These are phyloP conservation scores for Mucor lusitanicus DNA, from an alignment of 371 early-diverging fungal species.

Conservation along the genomic window DNA sequence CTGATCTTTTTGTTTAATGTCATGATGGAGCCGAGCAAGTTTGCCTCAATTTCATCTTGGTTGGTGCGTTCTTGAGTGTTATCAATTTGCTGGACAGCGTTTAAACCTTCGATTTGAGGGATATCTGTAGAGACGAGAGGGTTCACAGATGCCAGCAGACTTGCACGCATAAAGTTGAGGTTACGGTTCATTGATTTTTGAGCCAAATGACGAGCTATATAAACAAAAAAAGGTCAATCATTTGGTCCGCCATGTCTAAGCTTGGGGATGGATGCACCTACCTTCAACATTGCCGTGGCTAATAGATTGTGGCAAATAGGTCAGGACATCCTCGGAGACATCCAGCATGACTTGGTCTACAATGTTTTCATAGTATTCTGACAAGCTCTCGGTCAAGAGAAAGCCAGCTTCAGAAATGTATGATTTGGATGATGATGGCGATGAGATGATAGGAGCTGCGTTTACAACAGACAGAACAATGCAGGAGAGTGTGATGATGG, in stretches of 20 bases:
- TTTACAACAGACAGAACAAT: constrained; percentile 9
- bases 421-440: neutral
- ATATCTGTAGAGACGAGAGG: constrained; percentile 31
- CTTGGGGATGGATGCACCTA: neutral
- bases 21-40: constrained; percentile 5
- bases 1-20: constrained; percentile 31
- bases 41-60: constrained; percentile 6
- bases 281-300: constrained; percentile 29
- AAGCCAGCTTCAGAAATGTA: constrained; percentile 11
- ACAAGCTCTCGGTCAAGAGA: constrained; percentile 29
- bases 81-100: constrained; percentile 3
- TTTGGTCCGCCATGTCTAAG: neutral
- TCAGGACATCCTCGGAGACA: constrained; percentile 31
- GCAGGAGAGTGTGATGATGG: constrained; percentile 8
- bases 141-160: constrained; percentile 30
- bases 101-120: constrained; percentile 15
- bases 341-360: constrained; percentile 48
- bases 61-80: neutral
- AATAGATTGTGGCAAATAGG: constrained; percentile 30
- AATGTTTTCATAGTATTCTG: constrained; percentile 50
- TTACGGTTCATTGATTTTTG: constrained; percentile 31
- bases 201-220: constrained; percentile 15
- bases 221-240: neutral
- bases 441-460: constrained; percentile 15
- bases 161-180: constrained; percentile 34